These are phyloP conservation scores for Aphanomyces invadans DNA, from an alignment of 352 stramenopile species.

Conservation along the genomic window DNA sequence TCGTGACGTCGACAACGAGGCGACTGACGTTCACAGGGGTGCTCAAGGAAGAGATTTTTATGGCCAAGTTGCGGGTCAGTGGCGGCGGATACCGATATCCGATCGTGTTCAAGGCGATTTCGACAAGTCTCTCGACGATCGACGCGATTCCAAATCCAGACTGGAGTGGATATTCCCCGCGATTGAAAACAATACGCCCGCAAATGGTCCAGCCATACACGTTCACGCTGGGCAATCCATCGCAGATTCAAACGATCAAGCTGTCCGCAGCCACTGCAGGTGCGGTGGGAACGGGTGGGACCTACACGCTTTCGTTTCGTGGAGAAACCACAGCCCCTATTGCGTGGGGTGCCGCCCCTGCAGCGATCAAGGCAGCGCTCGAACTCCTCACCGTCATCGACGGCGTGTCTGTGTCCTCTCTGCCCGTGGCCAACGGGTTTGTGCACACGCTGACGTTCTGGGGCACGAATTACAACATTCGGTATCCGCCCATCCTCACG, in stretches of 20 bases:
- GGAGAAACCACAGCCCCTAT: slow-evolving; percentile 37
- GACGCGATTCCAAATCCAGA: slow-evolving; percentile 51
- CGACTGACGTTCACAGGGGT: slow-evolving; percentile 43
- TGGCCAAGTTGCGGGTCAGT: slow-evolving; percentile 31
- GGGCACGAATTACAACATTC: slow-evolving; percentile 52
- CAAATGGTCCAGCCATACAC: slow-evolving; percentile 35
- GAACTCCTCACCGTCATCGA: slow-evolving; percentile 45
- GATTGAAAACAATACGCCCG: slow-evolving; percentile 40
- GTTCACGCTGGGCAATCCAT: slow-evolving; percentile 46
- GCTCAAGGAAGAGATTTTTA: slow-evolving; percentile 39
- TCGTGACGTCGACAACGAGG: slow-evolving; percentile 28
- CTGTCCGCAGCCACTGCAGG: slow-evolving; percentile 33
- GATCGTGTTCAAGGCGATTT: slow-evolving; percentile 62
- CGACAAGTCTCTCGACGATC: slow-evolving; percentile 43
- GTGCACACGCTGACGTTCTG: slow-evolving; percentile 84
- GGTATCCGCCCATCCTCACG: slow-evolving; percentile 40
- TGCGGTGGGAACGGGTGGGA: slow-evolving; percentile 30
- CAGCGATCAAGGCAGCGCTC: slow-evolving; percentile 42
- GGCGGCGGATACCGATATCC: slow-evolving; percentile 50
- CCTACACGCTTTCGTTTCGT: slow-evolving; percentile 48
- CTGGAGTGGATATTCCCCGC: slow-evolving; percentile 46
- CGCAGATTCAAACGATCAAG: slow-evolving; percentile 43
- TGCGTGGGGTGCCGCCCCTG: slow-evolving; percentile 32
- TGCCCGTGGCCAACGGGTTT: slow-evolving; percentile 41
- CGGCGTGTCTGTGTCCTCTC: slow-evolving; percentile 42